Evolutionary conservation across 148 eudicot genomes (phyloP), one percentile per base, ranked within the genome.

Genomic region (Vaccinium darrowii): DNA sequence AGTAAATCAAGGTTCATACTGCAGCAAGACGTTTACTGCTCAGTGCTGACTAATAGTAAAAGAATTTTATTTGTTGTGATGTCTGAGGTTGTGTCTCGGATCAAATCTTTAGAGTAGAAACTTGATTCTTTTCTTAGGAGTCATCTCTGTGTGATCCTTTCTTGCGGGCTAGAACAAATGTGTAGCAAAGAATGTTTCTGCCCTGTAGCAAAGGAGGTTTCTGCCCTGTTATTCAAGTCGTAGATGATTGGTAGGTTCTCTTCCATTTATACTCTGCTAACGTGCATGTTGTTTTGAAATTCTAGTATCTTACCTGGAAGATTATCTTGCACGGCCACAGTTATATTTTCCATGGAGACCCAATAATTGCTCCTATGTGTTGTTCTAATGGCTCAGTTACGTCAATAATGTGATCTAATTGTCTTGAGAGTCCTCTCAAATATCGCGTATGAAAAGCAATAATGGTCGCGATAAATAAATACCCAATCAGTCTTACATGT

Each of bases 81-180:
- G 51, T 7, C 50, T 21, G 21, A 10, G 54, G 27, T 76, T 76
- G 7, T 16, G 54, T 47, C 25, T 47, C 15, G 30, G 53, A n/a
- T 52, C 80, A 78, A 52, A 51, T 78, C 80, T 78, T 7, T 25
- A 52, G 47, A 54, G 43, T 78, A 78, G 63, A 78, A 78, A 53
- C n/a, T 78, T 2, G 47, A 19, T 25, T 33, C 30, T 76, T 18
- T 54, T 5, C 15, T 36, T 57, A 19, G 51, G 63, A 36, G 18
- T 56, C 43, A 0, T 33, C 27, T 80, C n/a, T 33, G 1, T 33
- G 82, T 14, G 11, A 73, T 73, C 4, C 23, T 39, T 73, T 36
- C 77, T 73, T 73, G 50, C 4, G 3, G 7, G 52, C 58, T 52
- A 23, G 36, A 52, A 52, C 3, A 13, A 78, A 52, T 76, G 39